phyloP scores from a whole-genome alignment of 768 basidiomycete genomes.

The Boletus rufocinnamomeus region DNA sequence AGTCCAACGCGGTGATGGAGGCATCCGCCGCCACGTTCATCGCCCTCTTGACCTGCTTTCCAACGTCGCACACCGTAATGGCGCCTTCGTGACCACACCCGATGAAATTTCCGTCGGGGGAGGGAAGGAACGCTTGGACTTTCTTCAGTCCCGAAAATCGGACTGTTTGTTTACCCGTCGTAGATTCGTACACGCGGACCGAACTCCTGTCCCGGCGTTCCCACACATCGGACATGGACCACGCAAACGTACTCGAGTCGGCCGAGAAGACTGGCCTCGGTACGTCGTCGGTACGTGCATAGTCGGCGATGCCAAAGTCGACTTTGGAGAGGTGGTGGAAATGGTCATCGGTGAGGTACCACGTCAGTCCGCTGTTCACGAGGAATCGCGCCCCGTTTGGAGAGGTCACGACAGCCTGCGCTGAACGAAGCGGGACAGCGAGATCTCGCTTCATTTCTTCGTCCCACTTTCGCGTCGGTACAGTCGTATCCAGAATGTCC shows the following conservation, averaged over 20 bases:
- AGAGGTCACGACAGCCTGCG: not conserved
- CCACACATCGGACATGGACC: slow-evolving; percentile 3
- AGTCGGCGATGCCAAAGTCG: slow-evolving; percentile 6
- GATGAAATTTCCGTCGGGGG: slow-evolving; percentile 3
- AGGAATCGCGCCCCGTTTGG: slow-evolving; percentile 15
- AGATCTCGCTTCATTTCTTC: slow-evolving; percentile 1
- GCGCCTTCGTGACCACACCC: slow-evolving; percentile 15
- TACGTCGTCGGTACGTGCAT: not conserved
- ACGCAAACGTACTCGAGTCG: slow-evolving; percentile 12
- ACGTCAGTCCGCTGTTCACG: not conserved
- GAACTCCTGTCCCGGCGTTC: slow-evolving; percentile 1
- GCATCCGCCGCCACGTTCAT: not conserved
- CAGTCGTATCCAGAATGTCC: slow-evolving; percentile 12
- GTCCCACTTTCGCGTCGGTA: slow-evolving; percentile 11
- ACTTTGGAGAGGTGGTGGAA: slow-evolving; percentile 7
- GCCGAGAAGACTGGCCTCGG: slow-evolving; percentile 4
- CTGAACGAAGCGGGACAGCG: not conserved
- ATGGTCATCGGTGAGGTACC: slow-evolving; percentile 6
- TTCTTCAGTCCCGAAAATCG: slow-evolving; percentile 10
- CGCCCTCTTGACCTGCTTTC: not conserved
- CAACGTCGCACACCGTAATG: slow-evolving; percentile 7
- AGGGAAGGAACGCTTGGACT: slow-evolving; percentile 6
- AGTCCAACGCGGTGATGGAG: slow-evolving; percentile 6
- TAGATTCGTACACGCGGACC: slow-evolving; percentile 9
- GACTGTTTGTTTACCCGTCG: slow-evolving; percentile 2